Evolutionary conservation across 768 basidiomycete species (phyloP), one percentile per base, ranked within the genome.

Genomic region (Candolleomyces aberdarensis): DNA sequence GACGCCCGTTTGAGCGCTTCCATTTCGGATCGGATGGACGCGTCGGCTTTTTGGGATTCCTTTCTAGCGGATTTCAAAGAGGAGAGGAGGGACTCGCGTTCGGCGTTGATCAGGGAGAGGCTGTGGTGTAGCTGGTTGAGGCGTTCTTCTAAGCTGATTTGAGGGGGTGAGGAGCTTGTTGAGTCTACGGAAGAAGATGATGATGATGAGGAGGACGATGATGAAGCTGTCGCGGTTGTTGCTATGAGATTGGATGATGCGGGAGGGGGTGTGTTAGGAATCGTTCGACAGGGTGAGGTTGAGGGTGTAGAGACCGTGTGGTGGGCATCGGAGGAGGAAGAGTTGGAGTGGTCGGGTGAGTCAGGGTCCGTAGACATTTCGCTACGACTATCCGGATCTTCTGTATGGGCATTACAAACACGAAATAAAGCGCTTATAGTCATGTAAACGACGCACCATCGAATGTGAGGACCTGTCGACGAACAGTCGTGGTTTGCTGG

Each of bases 21-120:
- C 48, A 96, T 94, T 74, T 96, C 94, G 2, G 86, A 78, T 32
- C 91, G 89, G 22, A 96, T 78, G 5, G 86, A 84, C 0, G 93
- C 85, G 57, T 96, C 89, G 0, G 89, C 85, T 65, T 92, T 91
- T 68, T 96, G 94, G 0, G 90, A 81, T 50, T 96, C 92, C 11
- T 88, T 83, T 48, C 94, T 83, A 0, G 89, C 83, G 19, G 87
- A 74, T 70, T 95, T 96, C 65, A 98, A 83, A 13, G 87, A 81
- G 0, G 81, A 66, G 4, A 85, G 79, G 15, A 97, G 79, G 1
- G 84, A 75, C 11, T 89, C 85, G 54, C 88, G 88, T 63, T 96
- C 92, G 0, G 81, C 67, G 56, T 81, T 82, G 20, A 92, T 76
- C 5, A 81, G 63, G 1, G 84, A 75, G n/a, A 96, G 83, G 9